Conservation (phyloP, 768 basidiomycete species). For the Suillus discolor region DNA sequence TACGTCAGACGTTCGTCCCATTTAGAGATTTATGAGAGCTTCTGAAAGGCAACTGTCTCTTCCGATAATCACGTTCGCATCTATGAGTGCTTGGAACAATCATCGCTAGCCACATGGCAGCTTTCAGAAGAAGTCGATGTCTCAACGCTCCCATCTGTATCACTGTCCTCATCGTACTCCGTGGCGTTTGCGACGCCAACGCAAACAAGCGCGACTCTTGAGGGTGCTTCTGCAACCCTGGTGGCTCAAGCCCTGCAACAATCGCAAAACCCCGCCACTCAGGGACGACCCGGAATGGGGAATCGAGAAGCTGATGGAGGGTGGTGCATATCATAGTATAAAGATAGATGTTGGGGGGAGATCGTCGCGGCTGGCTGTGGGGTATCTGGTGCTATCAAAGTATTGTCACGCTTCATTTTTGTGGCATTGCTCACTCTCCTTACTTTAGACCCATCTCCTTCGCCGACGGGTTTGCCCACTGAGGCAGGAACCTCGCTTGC, state of each 20-base stretch:
- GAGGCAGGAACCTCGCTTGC: slow-evolving; percentile 27
- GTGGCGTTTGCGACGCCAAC: too few species aligned
- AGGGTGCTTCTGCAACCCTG: slow-evolving; percentile 57
- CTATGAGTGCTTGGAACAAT: slow-evolving; percentile 87
- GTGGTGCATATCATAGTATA: slow-evolving; percentile 89
- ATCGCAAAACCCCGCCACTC: slow-evolving; percentile 33
- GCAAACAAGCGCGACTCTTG: slow-evolving; percentile 56
- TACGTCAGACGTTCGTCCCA: too few species aligned
- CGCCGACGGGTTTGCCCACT: slow-evolving; percentile 16
- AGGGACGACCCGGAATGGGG: slow-evolving; percentile 47
- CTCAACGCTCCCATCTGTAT: too few species aligned
- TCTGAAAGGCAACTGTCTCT: slow-evolving; percentile 76
- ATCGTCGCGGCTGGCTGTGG: too few species aligned
- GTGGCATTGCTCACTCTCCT: slow-evolving; percentile 39
- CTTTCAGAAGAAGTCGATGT: too few species aligned
- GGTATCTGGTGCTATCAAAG: too few species aligned
- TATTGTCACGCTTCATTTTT: slow-evolving; percentile 3
- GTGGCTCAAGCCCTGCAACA: slow-evolving; percentile 69
- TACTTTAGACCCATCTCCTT: slow-evolving; percentile 49
- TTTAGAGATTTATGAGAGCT: slow-evolving; percentile 3
- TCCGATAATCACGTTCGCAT: slow-evolving; percentile 87
- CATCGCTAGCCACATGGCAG: slow-evolving; percentile 59
- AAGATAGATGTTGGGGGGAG: too few species aligned
- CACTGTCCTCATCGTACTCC: too few species aligned
- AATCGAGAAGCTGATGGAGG: slow-evolving; percentile 87